phyloP scores from a whole-genome alignment of 2,329 filamentous ascomycete species.

The Monosporascus cannonballus region DNA sequence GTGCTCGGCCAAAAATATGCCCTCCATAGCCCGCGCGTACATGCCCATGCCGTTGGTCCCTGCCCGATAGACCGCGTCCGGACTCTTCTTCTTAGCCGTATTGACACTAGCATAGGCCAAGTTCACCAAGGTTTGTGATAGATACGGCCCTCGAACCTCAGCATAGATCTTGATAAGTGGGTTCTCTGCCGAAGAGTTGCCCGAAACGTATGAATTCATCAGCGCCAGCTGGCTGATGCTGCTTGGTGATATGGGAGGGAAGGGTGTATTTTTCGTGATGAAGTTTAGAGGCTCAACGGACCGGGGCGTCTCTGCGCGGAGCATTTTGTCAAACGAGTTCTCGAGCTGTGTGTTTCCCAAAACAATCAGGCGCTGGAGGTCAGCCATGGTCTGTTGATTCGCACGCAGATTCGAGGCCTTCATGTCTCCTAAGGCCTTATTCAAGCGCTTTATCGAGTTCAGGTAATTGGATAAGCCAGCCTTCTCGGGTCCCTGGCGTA shows the following conservation, averaged over 20 bases:
- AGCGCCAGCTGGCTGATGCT: slow-evolving; percentile 68
- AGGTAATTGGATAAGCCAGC: slow-evolving; percentile 80
- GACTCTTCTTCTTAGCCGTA: slow-evolving; percentile 72
- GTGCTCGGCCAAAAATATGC: slow-evolving; percentile 81
- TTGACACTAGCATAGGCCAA: slow-evolving; percentile 81
- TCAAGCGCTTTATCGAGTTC: slow-evolving; percentile 81
- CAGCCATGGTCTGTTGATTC: slow-evolving; percentile 81
- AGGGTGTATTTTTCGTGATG: slow-evolving; percentile 81
- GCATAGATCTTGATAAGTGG: slow-evolving; percentile 78
- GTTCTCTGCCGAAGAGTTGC: slow-evolving; percentile 55
- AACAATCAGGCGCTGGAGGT: slow-evolving; percentile 71
- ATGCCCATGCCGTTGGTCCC: slow-evolving; percentile 88
- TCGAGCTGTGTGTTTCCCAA: slow-evolving; percentile 79
- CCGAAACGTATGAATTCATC: slow-evolving; percentile 71
- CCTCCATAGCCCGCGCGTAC: slow-evolving; percentile 83
- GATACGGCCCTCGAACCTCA: slow-evolving; percentile 78
- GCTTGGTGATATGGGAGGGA: slow-evolving; percentile 73
- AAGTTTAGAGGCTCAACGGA: slow-evolving; percentile 86
- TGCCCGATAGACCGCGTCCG: slow-evolving; percentile 77
- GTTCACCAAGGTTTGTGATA: slow-evolving; percentile 77
- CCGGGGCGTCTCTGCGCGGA: slow-evolving; percentile 69
- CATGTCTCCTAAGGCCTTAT: slow-evolving; percentile 77
- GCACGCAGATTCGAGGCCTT: slow-evolving; percentile 85
- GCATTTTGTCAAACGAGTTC: slow-evolving; percentile 70
- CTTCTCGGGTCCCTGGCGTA: slow-evolving; percentile 79